Conservation (phyloP, 805 yeast genomes). For the Metschnikowia gruessii region DNA sequence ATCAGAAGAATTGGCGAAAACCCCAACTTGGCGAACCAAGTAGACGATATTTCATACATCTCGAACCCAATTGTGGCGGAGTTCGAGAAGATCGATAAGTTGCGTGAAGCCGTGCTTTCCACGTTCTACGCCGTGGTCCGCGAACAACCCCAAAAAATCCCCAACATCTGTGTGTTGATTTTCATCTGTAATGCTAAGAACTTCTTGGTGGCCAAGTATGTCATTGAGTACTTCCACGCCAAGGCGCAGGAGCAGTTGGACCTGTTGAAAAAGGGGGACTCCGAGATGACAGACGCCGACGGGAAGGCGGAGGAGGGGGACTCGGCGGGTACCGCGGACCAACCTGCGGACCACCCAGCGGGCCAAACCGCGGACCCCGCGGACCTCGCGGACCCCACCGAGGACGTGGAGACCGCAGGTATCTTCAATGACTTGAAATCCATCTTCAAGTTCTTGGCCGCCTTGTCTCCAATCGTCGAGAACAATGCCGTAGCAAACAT, state of each 20-base stretch:
- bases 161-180: conserved; percentile 65
- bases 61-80: conserved; percentile 64
- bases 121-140: conserved; percentile 65
- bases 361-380: too few relatives aligned
- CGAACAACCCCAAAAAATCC: conserved; percentile 91
- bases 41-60: conserved; percentile 59
- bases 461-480: conserved; percentile 61
- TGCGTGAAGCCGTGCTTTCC: conserved; percentile 56
- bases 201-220: conserved; percentile 62
- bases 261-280: conserved; percentile 16
- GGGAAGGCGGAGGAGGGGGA: neutral
- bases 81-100: conserved; percentile 58
- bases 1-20: conserved; percentile 44
- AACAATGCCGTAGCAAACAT: conserved; percentile 40
- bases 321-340: too few relatives aligned
- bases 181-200: conserved; percentile 63
- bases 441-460: conserved; percentile 64
- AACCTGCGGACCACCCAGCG: too few relatives aligned
- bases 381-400: neutral
- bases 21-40: conserved; percentile 36
- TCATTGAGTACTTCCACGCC: conserved; percentile 66
- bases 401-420: conserved; percentile 42
- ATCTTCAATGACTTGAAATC: conserved; percentile 70
- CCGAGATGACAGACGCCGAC: conserved; percentile 15
- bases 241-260: conserved; percentile 57